These are phyloP conservation scores for Cercospora sp. DNA, from an alignment of 2,329 filamentous ascomycete genomes.

Conservation along the genomic window DNA sequence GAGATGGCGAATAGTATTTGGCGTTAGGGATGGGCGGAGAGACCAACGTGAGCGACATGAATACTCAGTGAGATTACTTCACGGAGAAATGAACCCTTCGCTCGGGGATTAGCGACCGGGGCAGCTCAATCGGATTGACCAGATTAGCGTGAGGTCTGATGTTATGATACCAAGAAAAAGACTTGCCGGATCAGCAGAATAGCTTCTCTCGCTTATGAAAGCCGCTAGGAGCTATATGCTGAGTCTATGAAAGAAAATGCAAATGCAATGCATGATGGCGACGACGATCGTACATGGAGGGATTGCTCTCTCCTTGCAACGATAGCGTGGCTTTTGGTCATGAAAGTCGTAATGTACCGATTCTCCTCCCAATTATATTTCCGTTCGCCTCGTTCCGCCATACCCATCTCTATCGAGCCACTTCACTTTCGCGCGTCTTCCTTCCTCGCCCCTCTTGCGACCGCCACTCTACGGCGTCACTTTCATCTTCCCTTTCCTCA, in stretches of 20 bases:
- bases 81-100: neutral
- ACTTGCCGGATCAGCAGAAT: neutral
- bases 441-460: neutral
- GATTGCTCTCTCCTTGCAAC: neutral
- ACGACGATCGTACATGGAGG: neutral
- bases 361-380: neutral
- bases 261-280: neutral
- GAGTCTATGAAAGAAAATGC: neutral
- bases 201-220: neutral
- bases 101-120: neutral
- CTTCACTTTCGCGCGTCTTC: neutral
- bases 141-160: neutral
- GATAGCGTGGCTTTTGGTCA: neutral
- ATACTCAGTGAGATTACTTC: neutral
- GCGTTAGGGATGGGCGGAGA: neutral
- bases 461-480: slow-evolving; percentile 2
- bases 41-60: neutral
- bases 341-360: neutral
- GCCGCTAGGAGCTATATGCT: neutral
- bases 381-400: neutral
- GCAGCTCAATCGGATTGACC: neutral
- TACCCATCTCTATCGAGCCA: slow-evolving; percentile 12
- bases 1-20: neutral
- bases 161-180: neutral
- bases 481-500: slow-evolving; percentile 42